phyloP scores from a whole-genome alignment of 2,329 filamentous ascomycete genomes.

The Leptographium flavum region DNA sequence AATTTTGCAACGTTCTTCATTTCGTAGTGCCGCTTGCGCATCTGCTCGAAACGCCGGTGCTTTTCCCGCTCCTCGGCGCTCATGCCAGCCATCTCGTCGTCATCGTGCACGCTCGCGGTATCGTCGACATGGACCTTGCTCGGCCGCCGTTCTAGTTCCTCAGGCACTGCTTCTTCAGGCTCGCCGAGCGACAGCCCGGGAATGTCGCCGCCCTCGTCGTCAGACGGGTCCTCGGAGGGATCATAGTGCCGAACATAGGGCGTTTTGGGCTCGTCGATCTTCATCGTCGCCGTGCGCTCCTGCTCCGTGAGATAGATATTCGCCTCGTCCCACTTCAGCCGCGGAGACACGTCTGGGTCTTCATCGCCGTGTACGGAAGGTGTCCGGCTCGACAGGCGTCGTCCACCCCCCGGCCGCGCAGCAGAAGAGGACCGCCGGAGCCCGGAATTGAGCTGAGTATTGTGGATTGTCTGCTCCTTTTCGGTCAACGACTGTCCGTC shows the following conservation, averaged over 20 bases:
- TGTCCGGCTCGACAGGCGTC: conserved; percentile 50
- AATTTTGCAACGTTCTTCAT: conserved; percentile 89
- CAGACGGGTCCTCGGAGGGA: conserved; percentile 72
- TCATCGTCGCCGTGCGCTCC: conserved; percentile 91
- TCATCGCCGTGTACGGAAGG: conserved; percentile 28
- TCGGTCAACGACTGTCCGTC: conserved; percentile 43
- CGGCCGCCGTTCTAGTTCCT: conserved; percentile 25
- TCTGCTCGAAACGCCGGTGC: conserved; percentile 78
- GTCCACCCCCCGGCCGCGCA: conserved; percentile 49
- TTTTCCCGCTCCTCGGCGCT: conserved; percentile 71
- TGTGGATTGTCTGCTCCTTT: conserved; percentile 84
- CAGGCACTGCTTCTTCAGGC: conserved; percentile 59
- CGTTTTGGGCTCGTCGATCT: conserved; percentile 97
- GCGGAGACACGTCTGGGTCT: conserved; percentile 48
- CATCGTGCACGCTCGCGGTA: conserved; percentile 37
- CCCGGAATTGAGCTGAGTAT: conserved; percentile 89
- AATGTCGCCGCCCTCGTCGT: conserved; percentile 61
- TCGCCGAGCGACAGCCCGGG: conserved; percentile 85
- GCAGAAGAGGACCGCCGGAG: conserved; percentile 71
- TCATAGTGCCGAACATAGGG: conserved; percentile 91
- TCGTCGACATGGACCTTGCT: conserved; percentile 70
- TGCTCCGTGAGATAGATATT: conserved; percentile 96
- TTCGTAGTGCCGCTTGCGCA: conserved; percentile 95
- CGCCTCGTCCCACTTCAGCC: conserved; percentile 96
- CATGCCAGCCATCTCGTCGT: conserved; percentile 37